Evolutionary conservation across 2,329 filamentous ascomycete genomes (phyloP).

Genomic region (Pseudodiploospora longispora): DNA sequence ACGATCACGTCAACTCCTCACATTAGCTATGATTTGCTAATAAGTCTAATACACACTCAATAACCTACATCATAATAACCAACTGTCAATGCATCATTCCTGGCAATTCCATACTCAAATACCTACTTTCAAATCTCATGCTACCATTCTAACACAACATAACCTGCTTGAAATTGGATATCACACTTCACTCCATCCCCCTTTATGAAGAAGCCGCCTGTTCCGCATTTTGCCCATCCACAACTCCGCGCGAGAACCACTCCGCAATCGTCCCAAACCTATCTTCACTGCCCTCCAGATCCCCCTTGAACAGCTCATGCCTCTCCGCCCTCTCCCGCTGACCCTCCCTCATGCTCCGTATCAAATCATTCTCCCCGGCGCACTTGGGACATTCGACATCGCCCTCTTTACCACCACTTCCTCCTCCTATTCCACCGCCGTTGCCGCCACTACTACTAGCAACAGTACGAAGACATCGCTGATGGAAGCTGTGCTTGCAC

Average conservation of each 20-base stretch:
- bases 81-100: no score
- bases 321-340: slow-evolving; percentile 81
- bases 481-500: slow-evolving; percentile 95
- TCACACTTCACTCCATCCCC: not conserved
- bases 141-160: no score
- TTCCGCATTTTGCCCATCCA: slow-evolving; percentile 46
- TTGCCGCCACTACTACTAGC: no score
- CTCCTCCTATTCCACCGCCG: not conserved
- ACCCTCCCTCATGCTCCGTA: slow-evolving; percentile 75
- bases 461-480: slow-evolving; percentile 59
- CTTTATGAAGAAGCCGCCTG: slow-evolving; percentile 2
- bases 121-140: no score
- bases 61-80: no score
- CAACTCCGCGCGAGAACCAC: slow-evolving; percentile 91
- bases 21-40: no score
- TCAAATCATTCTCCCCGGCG: slow-evolving; percentile 74
- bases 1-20: no score
- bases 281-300: slow-evolving; percentile 68
- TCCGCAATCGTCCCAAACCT: slow-evolving; percentile 86
- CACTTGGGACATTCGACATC: slow-evolving; percentile 82
- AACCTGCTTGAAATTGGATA: not conserved
- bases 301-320: slow-evolving; percentile 82
- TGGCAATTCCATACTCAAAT: no score
- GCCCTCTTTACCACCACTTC: slow-evolving; percentile 40
- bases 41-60: no score